Evolutionary conservation across 2,329 filamentous ascomycete genomes (phyloP).

Genomic region (Onygena corvina): DNA sequence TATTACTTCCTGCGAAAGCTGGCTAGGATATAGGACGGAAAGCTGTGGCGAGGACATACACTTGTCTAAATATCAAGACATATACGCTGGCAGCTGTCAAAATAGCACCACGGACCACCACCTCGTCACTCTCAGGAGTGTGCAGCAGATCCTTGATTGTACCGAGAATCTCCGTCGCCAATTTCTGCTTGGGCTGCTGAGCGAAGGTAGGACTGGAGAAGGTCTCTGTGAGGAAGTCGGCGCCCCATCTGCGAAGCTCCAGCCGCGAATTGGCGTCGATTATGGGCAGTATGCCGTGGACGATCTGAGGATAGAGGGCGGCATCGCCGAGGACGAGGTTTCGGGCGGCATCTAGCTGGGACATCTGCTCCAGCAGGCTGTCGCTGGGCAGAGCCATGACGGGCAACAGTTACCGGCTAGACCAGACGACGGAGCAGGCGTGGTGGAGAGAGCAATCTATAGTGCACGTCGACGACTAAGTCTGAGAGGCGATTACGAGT

Average conservation of each 20-base stretch:
- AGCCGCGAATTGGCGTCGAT: conserved; percentile 62
- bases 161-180: conserved; percentile 65
- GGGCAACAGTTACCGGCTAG: not conserved
- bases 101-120: conserved; percentile 74
- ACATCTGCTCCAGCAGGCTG: conserved; percentile 62
- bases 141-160: conserved; percentile 60
- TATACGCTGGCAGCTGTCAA: conserved; percentile 89
- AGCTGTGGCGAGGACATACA: conserved; percentile 60
- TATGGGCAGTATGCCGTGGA: conserved; percentile 85
- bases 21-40: conserved; percentile 15
- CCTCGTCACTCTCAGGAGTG: conserved; percentile 60
- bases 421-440: not conserved
- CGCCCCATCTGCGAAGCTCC: conserved; percentile 86
- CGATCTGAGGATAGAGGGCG: conserved; percentile 79
- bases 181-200: conserved; percentile 63
- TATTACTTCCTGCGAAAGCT: not conserved
- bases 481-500: conserved; percentile 3
- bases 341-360: conserved; percentile 80
- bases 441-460: not conserved
- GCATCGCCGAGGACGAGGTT: conserved; percentile 79
- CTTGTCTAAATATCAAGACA: conserved; percentile 80
- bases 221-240: conserved; percentile 88
- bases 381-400: conserved; percentile 25
- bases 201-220: conserved; percentile 83
- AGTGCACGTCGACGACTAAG: not conserved